These are phyloP conservation scores for Fusarium sarcochroum DNA, from an alignment of 2,329 filamentous ascomycete genomes.

Conservation along the genomic window DNA sequence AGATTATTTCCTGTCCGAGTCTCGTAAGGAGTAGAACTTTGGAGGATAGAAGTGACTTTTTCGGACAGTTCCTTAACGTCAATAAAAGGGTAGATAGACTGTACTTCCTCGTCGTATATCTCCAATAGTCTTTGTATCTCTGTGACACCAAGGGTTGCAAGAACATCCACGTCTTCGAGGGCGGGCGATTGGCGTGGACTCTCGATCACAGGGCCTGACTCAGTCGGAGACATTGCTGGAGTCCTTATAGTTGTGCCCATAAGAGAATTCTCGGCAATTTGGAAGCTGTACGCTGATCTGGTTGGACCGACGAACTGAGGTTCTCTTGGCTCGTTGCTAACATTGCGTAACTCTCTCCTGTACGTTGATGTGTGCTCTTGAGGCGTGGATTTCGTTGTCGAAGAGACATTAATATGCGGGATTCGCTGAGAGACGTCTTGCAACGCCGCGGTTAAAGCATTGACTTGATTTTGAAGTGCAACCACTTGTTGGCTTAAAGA, in stretches of 20 bases:
- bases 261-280: constrained; percentile 17
- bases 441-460: not conserved
- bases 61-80: not conserved
- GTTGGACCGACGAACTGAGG: constrained; percentile 13
- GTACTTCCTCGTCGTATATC: constrained; percentile 9
- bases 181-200: not conserved
- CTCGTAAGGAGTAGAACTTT: not conserved
- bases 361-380: constrained; percentile 5
- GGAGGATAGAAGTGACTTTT: not conserved
- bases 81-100: constrained; percentile 10
- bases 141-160: not conserved
- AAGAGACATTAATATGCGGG: not conserved
- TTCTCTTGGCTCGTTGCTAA: not conserved
- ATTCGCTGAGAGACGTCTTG: constrained; percentile 20
- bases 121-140: constrained; percentile 10
- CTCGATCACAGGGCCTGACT: not conserved
- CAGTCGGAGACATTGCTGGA: not conserved
- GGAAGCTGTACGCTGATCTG: constrained; percentile 19
- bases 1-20: not conserved
- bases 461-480: constrained; percentile 6
- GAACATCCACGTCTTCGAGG: not conserved
- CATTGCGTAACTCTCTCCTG: constrained; percentile 12
- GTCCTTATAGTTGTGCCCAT: not conserved
- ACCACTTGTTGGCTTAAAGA: constrained; percentile 6
- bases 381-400: constrained; percentile 10